phyloP scores from a whole-genome alignment of 192 early-diverging fungal species.

The Podila clonocystis region DNA sequence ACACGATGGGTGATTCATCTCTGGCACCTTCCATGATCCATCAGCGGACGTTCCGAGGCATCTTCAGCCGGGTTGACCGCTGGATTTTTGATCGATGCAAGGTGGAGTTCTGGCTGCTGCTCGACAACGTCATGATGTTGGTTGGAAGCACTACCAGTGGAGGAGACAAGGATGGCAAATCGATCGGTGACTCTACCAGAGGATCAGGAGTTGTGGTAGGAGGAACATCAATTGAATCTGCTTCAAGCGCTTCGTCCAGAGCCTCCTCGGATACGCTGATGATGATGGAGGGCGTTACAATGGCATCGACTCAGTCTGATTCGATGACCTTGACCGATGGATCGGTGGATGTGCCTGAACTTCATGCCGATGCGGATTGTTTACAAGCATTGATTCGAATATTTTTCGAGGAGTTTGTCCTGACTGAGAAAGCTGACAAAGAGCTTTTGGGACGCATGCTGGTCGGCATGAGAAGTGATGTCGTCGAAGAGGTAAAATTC shows the following conservation, averaged over 20 bases:
- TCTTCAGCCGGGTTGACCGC: conserved; percentile 58
- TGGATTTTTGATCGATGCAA: conserved; percentile 64
- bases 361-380: conserved; percentile 10
- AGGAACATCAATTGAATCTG: neutral
- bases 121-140: conserved; percentile 54
- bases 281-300: conserved; percentile 45
- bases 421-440: conserved; percentile 33
- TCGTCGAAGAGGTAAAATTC: conserved; percentile 36
- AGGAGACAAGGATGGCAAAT: conserved; percentile 22
- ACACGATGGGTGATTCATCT: conserved; percentile 48
- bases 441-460: conserved; percentile 44
- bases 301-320: neutral
- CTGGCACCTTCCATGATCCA: conserved; percentile 53
- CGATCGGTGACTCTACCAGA: neutral
- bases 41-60: conserved; percentile 46
- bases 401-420: conserved; percentile 49
- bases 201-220: neutral
- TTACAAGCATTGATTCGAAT: conserved; percentile 37
- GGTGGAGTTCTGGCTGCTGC: conserved; percentile 58
- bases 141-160: neutral
- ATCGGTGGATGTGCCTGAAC: neutral
- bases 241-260: neutral
- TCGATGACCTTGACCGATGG: neutral
- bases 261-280: conserved; percentile 14
- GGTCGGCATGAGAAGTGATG: conserved; percentile 37